Evolutionary conservation across 2,329 filamentous ascomycete genomes (phyloP), one percentile per base, ranked within the genome.

Genomic region (Coniochaeta pulveracea): DNA sequence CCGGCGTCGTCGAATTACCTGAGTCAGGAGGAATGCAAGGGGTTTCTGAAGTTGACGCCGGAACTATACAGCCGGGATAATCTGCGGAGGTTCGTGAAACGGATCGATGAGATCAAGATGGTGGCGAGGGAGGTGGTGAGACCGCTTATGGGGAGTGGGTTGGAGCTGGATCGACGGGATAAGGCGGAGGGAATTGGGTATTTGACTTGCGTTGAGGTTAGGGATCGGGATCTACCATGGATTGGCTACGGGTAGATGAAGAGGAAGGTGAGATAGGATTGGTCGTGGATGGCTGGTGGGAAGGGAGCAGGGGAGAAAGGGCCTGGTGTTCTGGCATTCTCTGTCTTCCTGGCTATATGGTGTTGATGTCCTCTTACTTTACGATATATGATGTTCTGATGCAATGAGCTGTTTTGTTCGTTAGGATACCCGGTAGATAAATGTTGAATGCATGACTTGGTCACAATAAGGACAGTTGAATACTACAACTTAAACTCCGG

Each of bases 21-120:
- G 5, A 57, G 64, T 2, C 85, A 89, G 52, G 86, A 94, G 43
- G 88, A 94, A 43, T 81, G 89, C 51, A 95, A 94, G 56, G 75
- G 76, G 15, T 95, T 95, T 47, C 68, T 95, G 34, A 93, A 93
- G 53, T 63, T 89, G 15, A 79, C 75, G 9, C 81, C 85, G 0
- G 81, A 91, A 14, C 57, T 89, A 6, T 94, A 95, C 58, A 85
- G 72, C 27, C 71, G 88, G 12, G 88, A 95, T n/a, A 89, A 85
- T 40, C 57, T 95, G 31, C 74, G 80, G 39, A 69, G 82, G 4
- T 93, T 95, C 45, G 89, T 95, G 61, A 76, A 82, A 48, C 72
- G 85, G 36, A 70, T 95, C 44, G 85, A 94, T 38, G 88, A 95
- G 61, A 66, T 95, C 35, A 95, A 94, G 60, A 70, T 72, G 36